Evolutionary conservation across 1,284 basidiomycete species (phyloP).

Genomic region (Apiotrichum montevideense): DNA sequence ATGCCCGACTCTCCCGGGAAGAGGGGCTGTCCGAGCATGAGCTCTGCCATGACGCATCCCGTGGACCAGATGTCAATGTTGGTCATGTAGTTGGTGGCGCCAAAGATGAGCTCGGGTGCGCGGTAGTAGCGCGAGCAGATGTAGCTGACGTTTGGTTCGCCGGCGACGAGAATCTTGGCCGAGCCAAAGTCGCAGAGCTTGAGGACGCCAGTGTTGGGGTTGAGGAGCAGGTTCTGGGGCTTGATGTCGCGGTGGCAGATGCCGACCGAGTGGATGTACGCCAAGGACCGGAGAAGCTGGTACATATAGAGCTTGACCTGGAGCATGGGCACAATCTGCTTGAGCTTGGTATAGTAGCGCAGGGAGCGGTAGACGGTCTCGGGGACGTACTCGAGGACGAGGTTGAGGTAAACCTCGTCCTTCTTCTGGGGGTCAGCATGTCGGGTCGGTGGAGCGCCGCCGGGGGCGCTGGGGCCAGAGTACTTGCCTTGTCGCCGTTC

Average conservation of each 20-base stretch:
- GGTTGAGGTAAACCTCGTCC: constrained; percentile 99
- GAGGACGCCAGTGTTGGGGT: constrained; percentile 90
- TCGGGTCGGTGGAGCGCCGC: too few relatives aligned
- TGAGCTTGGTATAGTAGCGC: constrained; percentile 98
- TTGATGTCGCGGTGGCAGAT: constrained; percentile 98
- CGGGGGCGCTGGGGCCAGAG: neutral
- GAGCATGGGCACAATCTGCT: constrained; percentile 99
- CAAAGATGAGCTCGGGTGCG: constrained; percentile 98
- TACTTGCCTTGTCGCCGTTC: constrained; percentile 89
- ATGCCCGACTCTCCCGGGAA: constrained; percentile 99
- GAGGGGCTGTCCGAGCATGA: constrained; percentile 97
- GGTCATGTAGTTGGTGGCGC: constrained; percentile 99
- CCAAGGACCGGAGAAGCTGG: constrained; percentile 66
- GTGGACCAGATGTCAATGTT: constrained; percentile 99
- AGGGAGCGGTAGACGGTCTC: constrained; percentile 99
- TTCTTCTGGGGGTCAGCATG: constrained; percentile 52
- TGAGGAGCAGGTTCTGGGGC: constrained; percentile 95
- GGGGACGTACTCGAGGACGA: constrained; percentile 97
- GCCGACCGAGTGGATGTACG: constrained; percentile 43
- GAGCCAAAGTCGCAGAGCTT: constrained; percentile 99
- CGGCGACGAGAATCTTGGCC: constrained; percentile 94
- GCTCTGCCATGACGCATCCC: constrained; percentile 98
- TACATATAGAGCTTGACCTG: constrained; percentile 75
- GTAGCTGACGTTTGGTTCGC: constrained; percentile 98
- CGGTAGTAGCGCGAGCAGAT: constrained; percentile 99